phyloP scores from a whole-genome alignment of 257 asterid genomes.

The Solanum clarkiae region DNA sequence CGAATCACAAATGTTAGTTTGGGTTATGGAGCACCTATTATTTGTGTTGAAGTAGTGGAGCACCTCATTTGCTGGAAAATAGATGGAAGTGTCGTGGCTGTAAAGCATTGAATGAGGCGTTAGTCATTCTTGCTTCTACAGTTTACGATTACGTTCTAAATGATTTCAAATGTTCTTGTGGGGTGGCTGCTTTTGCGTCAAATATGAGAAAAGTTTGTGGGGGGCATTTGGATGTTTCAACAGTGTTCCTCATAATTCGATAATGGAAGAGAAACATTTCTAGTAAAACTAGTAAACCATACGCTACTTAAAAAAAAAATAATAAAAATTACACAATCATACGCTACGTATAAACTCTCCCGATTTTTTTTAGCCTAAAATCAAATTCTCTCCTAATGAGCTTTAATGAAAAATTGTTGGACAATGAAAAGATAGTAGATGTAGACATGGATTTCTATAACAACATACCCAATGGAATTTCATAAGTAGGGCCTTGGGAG shows the following conservation, averaged over 20 bases:
- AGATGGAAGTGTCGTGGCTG: conserved; percentile 8
- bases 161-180: not conserved
- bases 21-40: conserved; percentile 12
- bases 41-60: conserved; percentile 9
- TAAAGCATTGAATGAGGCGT: conserved; percentile 4
- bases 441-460: too few relatives aligned
- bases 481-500: too few relatives aligned
- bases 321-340: not conserved
- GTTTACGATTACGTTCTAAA: not conserved
- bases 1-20: conserved; percentile 9
- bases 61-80: conserved; percentile 7
- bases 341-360: not conserved
- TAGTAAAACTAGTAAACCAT: not conserved
- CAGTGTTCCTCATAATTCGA: too few relatives aligned
- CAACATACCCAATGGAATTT: too few relatives aligned
- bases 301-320: not conserved
- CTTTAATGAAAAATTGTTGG: too few relatives aligned
- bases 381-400: not conserved
- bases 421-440: too few relatives aligned
- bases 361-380: not conserved
- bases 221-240: not conserved
- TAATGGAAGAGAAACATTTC: not conserved
- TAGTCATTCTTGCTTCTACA: not conserved
- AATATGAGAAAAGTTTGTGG: not conserved
- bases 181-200: not conserved